Conservation (phyloP, 495 filamentous ascomycete genomes). For the Ascobolus immersus region DNA sequence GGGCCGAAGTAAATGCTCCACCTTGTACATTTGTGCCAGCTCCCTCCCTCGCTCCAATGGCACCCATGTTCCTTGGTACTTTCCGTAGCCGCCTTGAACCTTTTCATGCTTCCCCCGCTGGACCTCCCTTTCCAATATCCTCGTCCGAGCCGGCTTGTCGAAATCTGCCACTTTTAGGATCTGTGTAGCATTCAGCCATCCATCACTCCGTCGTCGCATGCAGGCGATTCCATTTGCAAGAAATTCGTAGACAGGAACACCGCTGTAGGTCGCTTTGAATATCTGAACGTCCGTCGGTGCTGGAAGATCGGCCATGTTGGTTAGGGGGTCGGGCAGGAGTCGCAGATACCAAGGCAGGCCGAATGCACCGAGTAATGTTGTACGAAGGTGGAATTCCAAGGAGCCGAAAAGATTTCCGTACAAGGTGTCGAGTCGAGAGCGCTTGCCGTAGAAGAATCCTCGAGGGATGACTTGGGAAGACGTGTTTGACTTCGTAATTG, state of each 20-base stretch:
- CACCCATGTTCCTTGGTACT: slow-evolving; percentile 99
- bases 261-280: slow-evolving; percentile 17
- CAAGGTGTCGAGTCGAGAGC: too few relatives aligned
- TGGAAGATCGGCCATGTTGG: too few relatives aligned
- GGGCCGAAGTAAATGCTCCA: slow-evolving; percentile 52
- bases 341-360: too few relatives aligned
- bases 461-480: too few relatives aligned
- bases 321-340: too few relatives aligned
- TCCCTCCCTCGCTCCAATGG: slow-evolving; percentile 54
- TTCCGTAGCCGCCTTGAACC: slow-evolving; percentile 92
- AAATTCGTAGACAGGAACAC: slow-evolving; percentile 15
- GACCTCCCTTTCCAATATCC: slow-evolving; percentile 87
- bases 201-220: slow-evolving; percentile 74
- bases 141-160: slow-evolving; percentile 74
- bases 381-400: too few relatives aligned
- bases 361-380: too few relatives aligned
- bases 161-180: slow-evolving; percentile 69
- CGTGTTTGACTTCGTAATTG: too few relatives aligned
- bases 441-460: too few relatives aligned
- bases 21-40: slow-evolving; percentile 62
- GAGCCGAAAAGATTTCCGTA: too few relatives aligned
- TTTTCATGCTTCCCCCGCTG: slow-evolving; percentile 93
- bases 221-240: slow-evolving; percentile 23
- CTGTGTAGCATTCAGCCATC: slow-evolving; percentile 91
- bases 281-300: not conserved